Percentiles rank a stretch among this genome's conserved stretches.
These are phyloP conservation scores for Sclerotinia glacialis DNA, from an alignment of 2,329 filamentous ascomycete species.

Conservation along the genomic window DNA sequence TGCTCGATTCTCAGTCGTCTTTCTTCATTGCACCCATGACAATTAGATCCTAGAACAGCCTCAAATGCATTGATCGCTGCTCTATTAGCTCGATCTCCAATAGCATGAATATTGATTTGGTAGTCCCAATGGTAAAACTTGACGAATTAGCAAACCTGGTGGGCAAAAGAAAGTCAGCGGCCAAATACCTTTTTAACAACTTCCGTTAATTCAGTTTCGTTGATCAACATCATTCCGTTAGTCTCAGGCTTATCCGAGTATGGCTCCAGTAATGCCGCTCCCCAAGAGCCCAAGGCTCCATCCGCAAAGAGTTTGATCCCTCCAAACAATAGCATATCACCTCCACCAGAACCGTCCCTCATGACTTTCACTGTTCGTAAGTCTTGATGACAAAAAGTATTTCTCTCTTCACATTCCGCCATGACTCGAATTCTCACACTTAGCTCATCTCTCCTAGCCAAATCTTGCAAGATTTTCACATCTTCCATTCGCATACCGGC, in stretches of 20 bases:
- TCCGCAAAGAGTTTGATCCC: constrained; percentile 71
- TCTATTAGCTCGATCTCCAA: constrained; percentile 67
- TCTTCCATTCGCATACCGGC: constrained; percentile 59
- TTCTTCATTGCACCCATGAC: constrained; percentile 53
- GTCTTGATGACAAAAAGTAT: constrained; percentile 57
- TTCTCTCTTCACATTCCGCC: constrained; percentile 62
- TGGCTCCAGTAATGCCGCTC: constrained; percentile 67
- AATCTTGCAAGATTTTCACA: constrained; percentile 52
- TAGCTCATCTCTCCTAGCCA: constrained; percentile 53
- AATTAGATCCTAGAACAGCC: constrained; percentile 53
- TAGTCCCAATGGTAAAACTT: constrained; percentile 57
- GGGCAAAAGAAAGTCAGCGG: not conserved
- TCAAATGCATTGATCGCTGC: constrained; percentile 62
- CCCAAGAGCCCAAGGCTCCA: constrained; percentile 69
- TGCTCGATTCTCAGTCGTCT: constrained; percentile 68
- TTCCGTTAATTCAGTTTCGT: constrained; percentile 55
- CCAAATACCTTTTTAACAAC: constrained; percentile 45
- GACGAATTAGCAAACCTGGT: constrained; percentile 16
- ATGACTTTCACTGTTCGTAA: constrained; percentile 28
- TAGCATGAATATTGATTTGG: constrained; percentile 71
- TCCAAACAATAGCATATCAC: constrained; percentile 48
- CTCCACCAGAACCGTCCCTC: constrained; percentile 29
- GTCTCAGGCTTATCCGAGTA: constrained; percentile 62
- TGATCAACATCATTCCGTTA: constrained; percentile 64
- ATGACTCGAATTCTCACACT: constrained; percentile 65